Evolutionary conservation across 2,329 filamentous ascomycete genomes (phyloP).

Genomic region (Colletotrichum costaricense): DNA sequence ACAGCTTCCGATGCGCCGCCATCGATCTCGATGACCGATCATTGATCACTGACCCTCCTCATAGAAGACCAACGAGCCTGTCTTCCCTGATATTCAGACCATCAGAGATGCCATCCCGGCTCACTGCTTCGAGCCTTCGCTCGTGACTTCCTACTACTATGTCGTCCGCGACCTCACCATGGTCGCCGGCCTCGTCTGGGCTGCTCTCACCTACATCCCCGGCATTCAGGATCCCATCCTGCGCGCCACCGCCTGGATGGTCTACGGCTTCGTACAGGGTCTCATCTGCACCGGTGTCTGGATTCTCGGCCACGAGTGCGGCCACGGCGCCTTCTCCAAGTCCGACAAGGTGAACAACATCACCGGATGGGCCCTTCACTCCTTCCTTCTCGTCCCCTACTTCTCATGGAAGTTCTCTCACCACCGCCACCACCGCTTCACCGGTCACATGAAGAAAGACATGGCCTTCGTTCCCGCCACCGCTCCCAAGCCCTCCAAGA

Average conservation of each 20-base stretch:
- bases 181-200: conserved; percentile 59
- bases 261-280: conserved; percentile 73
- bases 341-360: conserved; percentile 68
- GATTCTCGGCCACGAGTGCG: conserved; percentile 79
- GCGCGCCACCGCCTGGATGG: conserved; percentile 62
- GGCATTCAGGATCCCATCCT: conserved; percentile 55
- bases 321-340: conserved; percentile 75
- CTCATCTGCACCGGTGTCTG: conserved; percentile 76
- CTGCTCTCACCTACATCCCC: conserved; percentile 65
- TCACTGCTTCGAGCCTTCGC: conserved; percentile 70
- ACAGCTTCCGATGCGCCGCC: background rate
- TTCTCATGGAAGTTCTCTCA: conserved; percentile 81
- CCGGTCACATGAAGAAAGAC: conserved; percentile 75
- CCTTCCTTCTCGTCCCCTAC: conserved; percentile 74
- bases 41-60: background rate
- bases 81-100: conserved; percentile 60
- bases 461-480: conserved; percentile 71
- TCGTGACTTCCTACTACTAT: conserved; percentile 63
- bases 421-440: conserved; percentile 75
- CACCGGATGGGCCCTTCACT: conserved; percentile 74
- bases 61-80: conserved; percentile 29
- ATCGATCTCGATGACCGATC: conserved; percentile 5
- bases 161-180: conserved; percentile 66
- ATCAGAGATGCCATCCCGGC: conserved; percentile 66
- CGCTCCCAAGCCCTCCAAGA: conserved; percentile 47